Conservation (phyloP, 768 basidiomycete genomes). For the Suillus hirtellus region DNA sequence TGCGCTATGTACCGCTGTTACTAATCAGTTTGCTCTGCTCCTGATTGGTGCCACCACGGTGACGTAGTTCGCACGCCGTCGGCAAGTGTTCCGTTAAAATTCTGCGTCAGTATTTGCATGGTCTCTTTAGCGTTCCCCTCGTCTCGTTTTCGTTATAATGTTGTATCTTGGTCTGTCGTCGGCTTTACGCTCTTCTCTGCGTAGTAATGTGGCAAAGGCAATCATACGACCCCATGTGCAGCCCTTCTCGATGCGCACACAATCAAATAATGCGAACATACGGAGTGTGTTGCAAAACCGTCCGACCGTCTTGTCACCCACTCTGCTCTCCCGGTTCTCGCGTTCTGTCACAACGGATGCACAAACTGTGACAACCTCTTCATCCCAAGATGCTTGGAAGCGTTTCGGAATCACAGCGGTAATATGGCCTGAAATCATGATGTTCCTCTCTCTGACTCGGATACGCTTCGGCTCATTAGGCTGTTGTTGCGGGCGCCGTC, state of each 20-base stretch:
- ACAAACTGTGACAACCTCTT: constrained; percentile 34
- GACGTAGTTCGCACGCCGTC: constrained; percentile 5
- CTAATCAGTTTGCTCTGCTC: not conserved
- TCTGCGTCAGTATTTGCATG: not conserved
- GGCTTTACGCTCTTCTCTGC: constrained; percentile 19
- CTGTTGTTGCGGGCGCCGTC: constrained; percentile 70
- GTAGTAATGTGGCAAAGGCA: constrained; percentile 25
- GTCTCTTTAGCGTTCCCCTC: not conserved
- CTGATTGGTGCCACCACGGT: not conserved
- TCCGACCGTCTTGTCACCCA: constrained; percentile 22
- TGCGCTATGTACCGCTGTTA: constrained; percentile 7
- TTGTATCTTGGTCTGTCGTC: constrained; percentile 14
- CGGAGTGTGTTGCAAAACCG: constrained; percentile 33
- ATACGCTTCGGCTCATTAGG: constrained; percentile 38
- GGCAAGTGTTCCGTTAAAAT: not conserved
- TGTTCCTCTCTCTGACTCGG: not conserved
- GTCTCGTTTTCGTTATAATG: constrained; percentile 19
- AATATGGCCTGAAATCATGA: constrained; percentile 19
- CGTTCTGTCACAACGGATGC: constrained; percentile 55
- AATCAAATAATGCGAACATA: constrained; percentile 30
- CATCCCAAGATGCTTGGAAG: constrained; percentile 47
- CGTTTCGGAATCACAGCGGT: constrained; percentile 56
- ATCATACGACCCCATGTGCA: constrained; percentile 20
- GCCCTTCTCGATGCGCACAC: constrained; percentile 24
- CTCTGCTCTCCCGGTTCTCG: constrained; percentile 31